A percentile compares a stretch with the other conserved stretches of the same genome.
Evolutionary conservation across 2,329 filamentous ascomycete genomes (phyloP).

Genomic region (Penicillium sp.): DNA sequence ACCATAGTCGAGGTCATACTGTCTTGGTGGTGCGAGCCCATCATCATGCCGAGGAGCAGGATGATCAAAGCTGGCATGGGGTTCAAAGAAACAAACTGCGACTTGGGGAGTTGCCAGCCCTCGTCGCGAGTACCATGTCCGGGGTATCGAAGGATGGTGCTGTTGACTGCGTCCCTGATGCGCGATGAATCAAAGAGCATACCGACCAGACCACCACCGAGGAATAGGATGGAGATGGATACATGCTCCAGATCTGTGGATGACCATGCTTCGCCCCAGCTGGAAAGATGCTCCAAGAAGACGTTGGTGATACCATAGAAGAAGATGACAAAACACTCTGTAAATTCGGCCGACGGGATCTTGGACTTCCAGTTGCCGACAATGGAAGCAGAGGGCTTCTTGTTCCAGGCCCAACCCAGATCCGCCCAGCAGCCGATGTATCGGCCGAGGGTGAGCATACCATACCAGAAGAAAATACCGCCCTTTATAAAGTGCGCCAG

Average conservation of each 20-base stretch:
- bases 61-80: constrained; percentile 87
- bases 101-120: constrained; percentile 62
- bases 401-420: constrained; percentile 94
- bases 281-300: constrained; percentile 85
- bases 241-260: constrained; percentile 86
- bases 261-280: constrained; percentile 72
- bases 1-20: constrained; percentile 89
- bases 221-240: constrained; percentile 90
- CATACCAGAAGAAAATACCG: constrained; percentile 93
- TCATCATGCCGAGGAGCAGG: constrained; percentile 87
- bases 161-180: constrained; percentile 64
- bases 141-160: constrained; percentile 49
- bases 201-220: constrained; percentile 83
- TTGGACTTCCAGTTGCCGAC: constrained; percentile 65
- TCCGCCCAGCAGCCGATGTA: constrained; percentile 91
- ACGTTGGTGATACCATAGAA: constrained; percentile 88
- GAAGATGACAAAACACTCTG: constrained; percentile 88
- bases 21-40: constrained; percentile 86
- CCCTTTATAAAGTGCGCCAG: constrained; percentile 95
- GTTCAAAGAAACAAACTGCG: constrained; percentile 79
- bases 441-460: constrained; percentile 81
- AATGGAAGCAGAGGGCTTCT: constrained; percentile 65
- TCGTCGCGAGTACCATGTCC: constrained; percentile 50
- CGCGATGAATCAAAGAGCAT: constrained; percentile 81
- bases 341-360: constrained; percentile 80